Evolutionary conservation across 306 rosid species (phyloP).

Genomic region (Biancaea sappan): DNA sequence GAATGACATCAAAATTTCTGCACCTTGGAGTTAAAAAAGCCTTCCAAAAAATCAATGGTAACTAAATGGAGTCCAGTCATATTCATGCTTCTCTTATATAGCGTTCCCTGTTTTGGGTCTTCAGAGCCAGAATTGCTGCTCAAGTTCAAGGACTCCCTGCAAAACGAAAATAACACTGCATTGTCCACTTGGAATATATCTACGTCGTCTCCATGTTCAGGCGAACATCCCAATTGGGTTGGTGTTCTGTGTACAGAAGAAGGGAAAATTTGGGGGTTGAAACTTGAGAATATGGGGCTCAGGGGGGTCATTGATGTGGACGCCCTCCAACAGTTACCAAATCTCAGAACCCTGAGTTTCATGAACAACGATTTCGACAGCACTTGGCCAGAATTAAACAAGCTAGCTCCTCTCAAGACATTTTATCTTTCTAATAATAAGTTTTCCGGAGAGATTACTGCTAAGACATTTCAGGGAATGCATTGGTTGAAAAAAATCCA

Average conservation of each 20-base stretch:
- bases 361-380: constrained; percentile 60
- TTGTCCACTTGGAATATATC: constrained; percentile 53
- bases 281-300: constrained; percentile 73
- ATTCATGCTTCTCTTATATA: neutral
- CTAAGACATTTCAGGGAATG: constrained; percentile 48
- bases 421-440: constrained; percentile 59
- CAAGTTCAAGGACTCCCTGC: constrained; percentile 50
- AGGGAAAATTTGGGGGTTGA: constrained; percentile 61
- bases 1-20: constrained; percentile 48
- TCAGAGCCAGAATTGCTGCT: constrained; percentile 60
- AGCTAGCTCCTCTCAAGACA: constrained; percentile 50
- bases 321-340: constrained; percentile 46
- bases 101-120: constrained; percentile 32
- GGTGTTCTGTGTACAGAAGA: constrained; percentile 63
- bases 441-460: constrained; percentile 65
- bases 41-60: constrained; percentile 37
- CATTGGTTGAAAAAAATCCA: constrained; percentile 64
- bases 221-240: constrained; percentile 45
- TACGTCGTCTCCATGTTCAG: constrained; percentile 50
- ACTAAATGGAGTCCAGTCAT: neutral
- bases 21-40: constrained; percentile 33
- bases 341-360: constrained; percentile 62
- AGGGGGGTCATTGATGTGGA: constrained; percentile 59
- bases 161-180: constrained; percentile 19
- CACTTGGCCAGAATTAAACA: constrained; percentile 50